phyloP scores from a whole-genome alignment of 768 basidiomycete genomes.

The Boletus rex-veris region DNA sequence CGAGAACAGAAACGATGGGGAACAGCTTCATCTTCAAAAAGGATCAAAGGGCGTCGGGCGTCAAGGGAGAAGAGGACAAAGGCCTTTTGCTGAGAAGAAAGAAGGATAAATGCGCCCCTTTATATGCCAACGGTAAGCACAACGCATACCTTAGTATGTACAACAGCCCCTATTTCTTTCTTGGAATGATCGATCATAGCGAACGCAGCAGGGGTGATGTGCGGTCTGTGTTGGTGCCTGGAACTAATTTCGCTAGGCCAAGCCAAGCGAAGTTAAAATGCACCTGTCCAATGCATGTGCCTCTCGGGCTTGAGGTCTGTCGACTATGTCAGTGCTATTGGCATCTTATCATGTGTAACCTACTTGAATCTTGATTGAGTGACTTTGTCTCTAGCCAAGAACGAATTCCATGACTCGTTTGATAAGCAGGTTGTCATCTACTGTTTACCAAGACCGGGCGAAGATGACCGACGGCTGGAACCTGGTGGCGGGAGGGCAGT shows the following conservation, averaged over 20 bases:
- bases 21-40: slow-evolving; percentile 15
- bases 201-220: not conserved
- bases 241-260: not conserved
- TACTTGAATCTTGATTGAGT: not conserved
- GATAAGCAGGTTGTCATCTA: not conserved
- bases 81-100: too few species aligned
- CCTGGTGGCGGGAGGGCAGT: not conserved
- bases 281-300: too few species aligned
- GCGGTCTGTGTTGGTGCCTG: not conserved
- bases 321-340: not conserved
- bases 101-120: too few species aligned
- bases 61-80: too few species aligned
- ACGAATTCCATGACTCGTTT: not conserved
- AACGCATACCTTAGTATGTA: too few species aligned
- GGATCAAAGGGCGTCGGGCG: too few species aligned
- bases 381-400: not conserved
- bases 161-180: too few species aligned
- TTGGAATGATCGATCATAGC: not conserved
- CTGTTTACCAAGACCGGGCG: not conserved
- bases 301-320: too few species aligned
- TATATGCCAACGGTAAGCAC: too few species aligned
- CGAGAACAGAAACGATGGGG: not conserved
- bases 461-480: not conserved
- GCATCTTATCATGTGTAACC: not conserved
- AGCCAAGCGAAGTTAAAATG: too few species aligned